Evolutionary conservation across 495 filamentous ascomycete genomes (phyloP), one percentile per base, ranked within the genome.

Genomic region (Lasiosphaeria hispida): DNA sequence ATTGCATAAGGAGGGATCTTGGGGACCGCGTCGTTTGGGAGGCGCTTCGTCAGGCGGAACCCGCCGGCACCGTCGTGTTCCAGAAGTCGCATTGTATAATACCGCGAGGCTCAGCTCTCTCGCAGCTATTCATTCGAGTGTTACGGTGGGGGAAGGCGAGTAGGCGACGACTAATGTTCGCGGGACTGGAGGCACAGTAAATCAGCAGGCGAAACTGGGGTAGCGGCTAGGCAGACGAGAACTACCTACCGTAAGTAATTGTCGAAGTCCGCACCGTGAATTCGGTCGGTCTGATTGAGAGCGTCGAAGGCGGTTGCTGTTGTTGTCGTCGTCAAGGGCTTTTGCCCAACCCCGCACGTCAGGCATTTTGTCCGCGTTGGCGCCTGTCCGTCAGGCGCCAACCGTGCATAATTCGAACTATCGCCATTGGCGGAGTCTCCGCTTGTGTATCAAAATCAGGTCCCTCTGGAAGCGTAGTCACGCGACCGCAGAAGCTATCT

Each of bases 291-390:
- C n/a, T n/a, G 49, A 39, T 53, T 41, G 49, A 39, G 39, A 15
- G 17, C 3, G 4, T 42, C 39, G 39, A 42, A 42, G 13, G 39
- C 10, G 39, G 39, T 35, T 39, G 49, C 40, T 39, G 33, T 53
- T 33, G 49, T 53, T 15, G 49, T 53, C 49, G 40, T n/a, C n/a
- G n/a, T n/a, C n/a, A 39, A 36, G 34, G 17, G 49, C 49, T 2
- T 53, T 41, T 53, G 49, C 49, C 49, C 49, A 53, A 53, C 49
- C 35, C 49, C 49, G 49, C 49, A 53, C 49, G 49, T 53, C 40
- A 36, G 49, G 49, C 49, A 39, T 53, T 53, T 53, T 38, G 33
- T 38, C 44, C 19, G 44, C 44, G 49, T 53, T n/a, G 49, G 49
- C 49, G 49, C 14, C 49, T 53, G 35, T 13, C 19, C 17, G n/a